These are phyloP conservation scores for Trichoderma erinaceum DNA, from an alignment of 495 filamentous ascomycete species.

Conservation along the genomic window DNA sequence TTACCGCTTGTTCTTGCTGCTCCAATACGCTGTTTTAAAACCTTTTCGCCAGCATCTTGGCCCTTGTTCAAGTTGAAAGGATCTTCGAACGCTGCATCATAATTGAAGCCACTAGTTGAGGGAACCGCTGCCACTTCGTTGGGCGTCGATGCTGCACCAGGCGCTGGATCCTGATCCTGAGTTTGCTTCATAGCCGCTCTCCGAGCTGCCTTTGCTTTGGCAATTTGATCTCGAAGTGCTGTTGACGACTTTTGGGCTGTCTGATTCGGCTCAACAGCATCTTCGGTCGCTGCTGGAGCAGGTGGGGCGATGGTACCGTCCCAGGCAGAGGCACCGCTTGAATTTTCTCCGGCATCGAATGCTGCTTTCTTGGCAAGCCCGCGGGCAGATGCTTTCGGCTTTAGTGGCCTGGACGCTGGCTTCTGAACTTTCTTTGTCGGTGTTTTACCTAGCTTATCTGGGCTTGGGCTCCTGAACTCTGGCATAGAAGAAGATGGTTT, in stretches of 20 bases:
- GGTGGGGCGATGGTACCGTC: slow-evolving; percentile 37
- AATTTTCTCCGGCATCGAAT: slow-evolving; percentile 25
- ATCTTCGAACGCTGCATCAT: slow-evolving; percentile 45
- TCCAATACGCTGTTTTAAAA: slow-evolving; percentile 70
- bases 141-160: slow-evolving; percentile 31
- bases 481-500: not conserved
- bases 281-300: slow-evolving; percentile 35
- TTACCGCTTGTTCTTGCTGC: slow-evolving; percentile 72
- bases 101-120: slow-evolving; percentile 48
- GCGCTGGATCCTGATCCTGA: slow-evolving; percentile 25
- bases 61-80: slow-evolving; percentile 63
- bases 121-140: slow-evolving; percentile 37
- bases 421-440: slow-evolving; percentile 44
- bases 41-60: slow-evolving; percentile 51
- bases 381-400: slow-evolving; percentile 50
- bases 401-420: slow-evolving; percentile 41
- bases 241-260: slow-evolving; percentile 61
- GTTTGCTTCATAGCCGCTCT: slow-evolving; percentile 48
- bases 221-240: slow-evolving; percentile 82
- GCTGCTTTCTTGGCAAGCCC: slow-evolving; percentile 50
- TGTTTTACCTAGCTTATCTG: slow-evolving; percentile 30
- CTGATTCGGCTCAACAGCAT: slow-evolving; percentile 30
- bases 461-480: slow-evolving; percentile 36
- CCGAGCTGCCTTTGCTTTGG: slow-evolving; percentile 83
- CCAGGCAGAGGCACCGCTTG: slow-evolving; percentile 26